phyloP scores from a whole-genome alignment of 202 grass and related monocot species.

The Eragrostis tef region DNA sequence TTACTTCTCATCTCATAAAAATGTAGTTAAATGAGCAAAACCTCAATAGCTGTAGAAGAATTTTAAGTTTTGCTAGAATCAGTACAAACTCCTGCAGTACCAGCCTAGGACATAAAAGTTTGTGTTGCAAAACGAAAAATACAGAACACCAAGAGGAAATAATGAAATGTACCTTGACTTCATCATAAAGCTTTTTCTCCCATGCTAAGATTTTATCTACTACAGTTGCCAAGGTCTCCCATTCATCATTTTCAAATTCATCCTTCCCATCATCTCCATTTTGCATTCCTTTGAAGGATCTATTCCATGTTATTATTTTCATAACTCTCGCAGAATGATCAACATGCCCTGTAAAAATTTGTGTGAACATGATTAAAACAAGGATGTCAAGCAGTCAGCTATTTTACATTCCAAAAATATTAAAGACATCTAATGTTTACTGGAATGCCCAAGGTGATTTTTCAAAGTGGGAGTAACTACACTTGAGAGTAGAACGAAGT shows the following conservation, averaged over 20 bases:
- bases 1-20: slow-evolving; percentile 9
- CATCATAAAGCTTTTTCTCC: slow-evolving; percentile 98
- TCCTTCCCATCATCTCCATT: slow-evolving; percentile 84
- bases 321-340: slow-evolving; percentile 98
- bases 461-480: no score
- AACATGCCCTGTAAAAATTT: slow-evolving; percentile 76
- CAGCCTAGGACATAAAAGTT: slow-evolving; percentile 7
- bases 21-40: slow-evolving; percentile 1
- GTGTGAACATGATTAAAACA: slow-evolving; percentile 24
- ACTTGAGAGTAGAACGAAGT: no score
- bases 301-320: slow-evolving; percentile 99
- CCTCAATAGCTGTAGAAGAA: not conserved
- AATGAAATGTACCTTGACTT: slow-evolving; percentile 82
- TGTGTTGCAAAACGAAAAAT: not conserved
- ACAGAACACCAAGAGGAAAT: slow-evolving; percentile 17
- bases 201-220: slow-evolving; percentile 97
- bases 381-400: not conserved
- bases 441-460: no score
- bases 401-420: slow-evolving; percentile 15
- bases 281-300: slow-evolving; percentile 82
- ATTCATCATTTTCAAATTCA: slow-evolving; percentile 91
- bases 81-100: slow-evolving; percentile 14
- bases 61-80: not conserved
- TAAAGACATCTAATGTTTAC: not conserved
- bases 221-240: slow-evolving; percentile 89